phyloP scores from a whole-genome alignment of 2,329 filamentous ascomycete species.

The Verticillium isaacii region DNA sequence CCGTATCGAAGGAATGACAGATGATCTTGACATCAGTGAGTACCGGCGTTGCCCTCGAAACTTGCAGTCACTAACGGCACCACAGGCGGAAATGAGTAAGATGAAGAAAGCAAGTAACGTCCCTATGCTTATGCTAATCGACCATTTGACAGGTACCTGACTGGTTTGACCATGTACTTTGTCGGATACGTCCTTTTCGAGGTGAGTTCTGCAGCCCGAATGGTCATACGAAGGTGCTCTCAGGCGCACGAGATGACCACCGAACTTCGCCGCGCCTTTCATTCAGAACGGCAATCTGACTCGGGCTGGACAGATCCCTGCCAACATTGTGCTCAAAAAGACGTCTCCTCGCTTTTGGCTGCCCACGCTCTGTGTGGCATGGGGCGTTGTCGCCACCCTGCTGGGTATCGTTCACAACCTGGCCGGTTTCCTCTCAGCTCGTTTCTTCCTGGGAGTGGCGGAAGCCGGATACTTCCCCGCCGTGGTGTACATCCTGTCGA shows the following conservation, averaged over 20 bases:
- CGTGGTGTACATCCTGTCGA: conserved; percentile 44
- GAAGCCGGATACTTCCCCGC: conserved; percentile 49
- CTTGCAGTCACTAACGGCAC: conserved; percentile 8
- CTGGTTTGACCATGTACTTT: conserved; percentile 63
- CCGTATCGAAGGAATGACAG: conserved; percentile 48
- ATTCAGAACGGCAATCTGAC: conserved; percentile 6
- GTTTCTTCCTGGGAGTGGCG: conserved; percentile 52
- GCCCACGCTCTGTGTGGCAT: conserved; percentile 50
- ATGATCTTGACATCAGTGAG: conserved; percentile 49
- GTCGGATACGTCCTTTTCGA: conserved; percentile 55
- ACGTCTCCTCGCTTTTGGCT: conserved; percentile 55
- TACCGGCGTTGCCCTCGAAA: conserved; percentile 24
- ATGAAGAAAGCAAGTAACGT: background rate
- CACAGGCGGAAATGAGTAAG: conserved; percentile 51
- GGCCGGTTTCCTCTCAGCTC: conserved; percentile 44
- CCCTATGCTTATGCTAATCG: background rate
- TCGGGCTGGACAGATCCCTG: conserved; percentile 40
- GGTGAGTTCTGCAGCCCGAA: conserved; percentile 18
- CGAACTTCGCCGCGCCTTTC: no score
- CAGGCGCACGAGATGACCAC: no score
- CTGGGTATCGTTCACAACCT: conserved; percentile 44
- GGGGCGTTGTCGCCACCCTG: conserved; percentile 50
- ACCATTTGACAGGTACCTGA: conserved; percentile 35
- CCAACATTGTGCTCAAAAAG: conserved; percentile 57
- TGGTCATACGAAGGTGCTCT: no score